These are phyloP conservation scores for Phytophthora pseudosyringae DNA, from an alignment of 352 stramenopile species.

Conservation along the genomic window DNA sequence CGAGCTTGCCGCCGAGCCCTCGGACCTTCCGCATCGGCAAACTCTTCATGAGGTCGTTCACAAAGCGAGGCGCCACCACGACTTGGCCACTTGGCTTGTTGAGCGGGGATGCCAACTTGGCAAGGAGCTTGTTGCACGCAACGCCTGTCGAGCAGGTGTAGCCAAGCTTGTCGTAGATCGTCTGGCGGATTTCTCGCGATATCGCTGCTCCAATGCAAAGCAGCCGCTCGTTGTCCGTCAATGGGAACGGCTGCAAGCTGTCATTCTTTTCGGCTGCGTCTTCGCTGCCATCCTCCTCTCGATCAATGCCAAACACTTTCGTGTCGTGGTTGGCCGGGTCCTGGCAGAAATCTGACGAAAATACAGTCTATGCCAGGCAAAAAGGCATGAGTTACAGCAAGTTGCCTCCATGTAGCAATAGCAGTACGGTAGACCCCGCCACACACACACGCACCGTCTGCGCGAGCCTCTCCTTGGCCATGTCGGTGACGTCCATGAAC, in stretches of 20 bases:
- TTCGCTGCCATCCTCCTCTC: constrained; percentile 40
- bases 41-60: constrained; percentile 67
- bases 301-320: constrained; percentile 72
- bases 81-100: constrained; percentile 87
- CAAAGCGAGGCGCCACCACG: constrained; percentile 71
- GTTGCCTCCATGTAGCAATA: background rate
- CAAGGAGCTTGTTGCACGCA: constrained; percentile 78
- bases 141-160: constrained; percentile 86
- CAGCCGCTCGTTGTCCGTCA: constrained; percentile 69
- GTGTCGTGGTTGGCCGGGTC: constrained; percentile 64
- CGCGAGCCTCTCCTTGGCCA: constrained; percentile 60
- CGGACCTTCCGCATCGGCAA: constrained; percentile 79
- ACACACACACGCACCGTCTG: constrained; percentile 38
- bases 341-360: constrained; percentile 71
- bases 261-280: constrained; percentile 14
- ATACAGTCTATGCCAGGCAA: constrained; percentile 34
- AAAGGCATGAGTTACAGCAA: constrained; percentile 8
- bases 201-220: constrained; percentile 72
- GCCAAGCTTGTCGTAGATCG: constrained; percentile 65
- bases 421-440: too few relatives aligned
- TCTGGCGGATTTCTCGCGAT: constrained; percentile 72
- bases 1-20: constrained; percentile 80
- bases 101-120: constrained; percentile 79
- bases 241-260: constrained; percentile 49
- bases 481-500: constrained; percentile 81